Percentiles rank a stretch among this genome's conserved stretches.
These are phyloP conservation scores for Coleophoma eucalyptorum DNA, from an alignment of 2,329 filamentous ascomycete species.

Conservation along the genomic window DNA sequence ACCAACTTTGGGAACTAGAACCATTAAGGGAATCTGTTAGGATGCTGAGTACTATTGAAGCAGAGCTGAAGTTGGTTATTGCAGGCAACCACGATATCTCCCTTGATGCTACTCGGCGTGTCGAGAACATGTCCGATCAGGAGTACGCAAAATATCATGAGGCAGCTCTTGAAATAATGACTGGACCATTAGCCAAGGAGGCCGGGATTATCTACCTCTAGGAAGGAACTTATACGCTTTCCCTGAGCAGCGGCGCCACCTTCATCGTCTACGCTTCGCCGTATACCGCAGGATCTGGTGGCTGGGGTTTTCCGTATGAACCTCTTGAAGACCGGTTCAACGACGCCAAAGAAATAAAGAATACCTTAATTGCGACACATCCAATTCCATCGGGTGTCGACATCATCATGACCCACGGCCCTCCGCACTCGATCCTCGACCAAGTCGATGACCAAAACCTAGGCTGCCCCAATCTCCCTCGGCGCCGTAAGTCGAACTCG, in stretches of 20 bases:
- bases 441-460: slow-evolving; percentile 21
- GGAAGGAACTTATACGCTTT: slow-evolving; percentile 22
- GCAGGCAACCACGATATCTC: slow-evolving; percentile 59
- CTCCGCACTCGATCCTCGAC: slow-evolving; percentile 28
- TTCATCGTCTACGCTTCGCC: slow-evolving; percentile 20
- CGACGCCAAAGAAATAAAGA: neutral
- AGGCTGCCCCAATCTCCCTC: slow-evolving; percentile 43
- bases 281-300: slow-evolving; percentile 17
- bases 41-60: slow-evolving; percentile 32
- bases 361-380: slow-evolving; percentile 2
- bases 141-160: neutral
- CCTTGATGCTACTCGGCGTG: slow-evolving; percentile 35
- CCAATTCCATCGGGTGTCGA: slow-evolving; percentile 22
- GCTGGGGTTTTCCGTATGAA: slow-evolving; percentile 21
- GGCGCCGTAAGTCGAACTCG: slow-evolving; percentile 36
- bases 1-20: slow-evolving; percentile 21
- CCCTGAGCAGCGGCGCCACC: slow-evolving; percentile 15
- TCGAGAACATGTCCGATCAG: neutral
- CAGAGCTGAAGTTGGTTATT: slow-evolving; percentile 56
- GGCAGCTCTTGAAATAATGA: slow-evolving; percentile 5
- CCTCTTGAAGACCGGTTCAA: slow-evolving; percentile 19
- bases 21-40: slow-evolving; percentile 23
- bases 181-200: slow-evolving; percentile 6
- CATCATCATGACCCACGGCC: slow-evolving; percentile 35
- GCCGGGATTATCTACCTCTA: slow-evolving; percentile 18